These are phyloP conservation scores for Boletus eberwhitei DNA, from an alignment of 768 basidiomycete species.

Conservation along the genomic window DNA sequence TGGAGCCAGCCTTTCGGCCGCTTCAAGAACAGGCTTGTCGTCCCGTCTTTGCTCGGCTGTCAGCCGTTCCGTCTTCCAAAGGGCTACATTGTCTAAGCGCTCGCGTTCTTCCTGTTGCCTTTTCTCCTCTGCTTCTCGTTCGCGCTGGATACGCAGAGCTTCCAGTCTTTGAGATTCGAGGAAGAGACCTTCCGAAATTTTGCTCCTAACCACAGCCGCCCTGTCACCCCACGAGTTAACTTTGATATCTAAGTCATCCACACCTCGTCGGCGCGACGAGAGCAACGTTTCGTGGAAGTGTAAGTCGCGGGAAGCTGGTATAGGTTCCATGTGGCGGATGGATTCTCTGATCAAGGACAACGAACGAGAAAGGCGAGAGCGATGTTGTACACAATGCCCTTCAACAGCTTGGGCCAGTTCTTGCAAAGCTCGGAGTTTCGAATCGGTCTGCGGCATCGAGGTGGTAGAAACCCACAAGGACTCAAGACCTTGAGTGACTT, in stretches of 20 bases:
- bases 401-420: constrained; percentile 38
- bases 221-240: constrained; percentile 48
- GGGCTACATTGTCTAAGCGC: constrained; percentile 35
- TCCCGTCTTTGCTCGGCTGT: constrained; percentile 28
- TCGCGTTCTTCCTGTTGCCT: constrained; percentile 16
- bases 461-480: constrained; percentile 37
- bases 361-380: constrained; percentile 41
- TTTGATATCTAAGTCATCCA: constrained; percentile 50
- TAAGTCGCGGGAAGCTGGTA: constrained; percentile 41
- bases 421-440: constrained; percentile 36
- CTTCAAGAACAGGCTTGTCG: constrained; percentile 16
- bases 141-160: constrained; percentile 29
- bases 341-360: constrained; percentile 54
- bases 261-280: constrained; percentile 44
- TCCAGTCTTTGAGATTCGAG: constrained; percentile 43
- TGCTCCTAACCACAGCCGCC: constrained; percentile 28
- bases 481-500: constrained; percentile 39
- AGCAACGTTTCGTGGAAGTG: constrained; percentile 48
- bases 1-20: constrained; percentile 3
- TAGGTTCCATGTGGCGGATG: constrained; percentile 53
- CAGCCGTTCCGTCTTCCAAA: constrained; percentile 32
- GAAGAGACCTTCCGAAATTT: constrained; percentile 40
- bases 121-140: constrained; percentile 27
- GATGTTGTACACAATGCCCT: constrained; percentile 31
- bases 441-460: constrained; percentile 23